phyloP scores from a whole-genome alignment of 1,284 basidiomycete genomes.

The Malassezia slooffiae region DNA sequence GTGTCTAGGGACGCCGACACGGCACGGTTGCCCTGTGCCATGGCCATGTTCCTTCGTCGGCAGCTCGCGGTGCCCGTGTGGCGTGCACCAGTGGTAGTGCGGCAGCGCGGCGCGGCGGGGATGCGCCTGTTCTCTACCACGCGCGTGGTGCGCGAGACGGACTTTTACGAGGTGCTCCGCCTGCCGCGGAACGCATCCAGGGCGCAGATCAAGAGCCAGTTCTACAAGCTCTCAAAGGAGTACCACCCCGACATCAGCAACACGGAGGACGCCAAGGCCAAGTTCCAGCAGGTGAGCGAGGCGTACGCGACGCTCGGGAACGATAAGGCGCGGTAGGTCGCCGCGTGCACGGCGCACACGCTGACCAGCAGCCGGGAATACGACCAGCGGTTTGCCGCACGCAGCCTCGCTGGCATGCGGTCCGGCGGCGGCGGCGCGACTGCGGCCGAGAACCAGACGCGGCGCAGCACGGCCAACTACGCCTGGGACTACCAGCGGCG shows the following conservation, averaged over 20 bases:
- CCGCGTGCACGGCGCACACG: too few relatives aligned
- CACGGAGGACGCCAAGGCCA: constrained; percentile 31
- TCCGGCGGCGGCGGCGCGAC: background rate
- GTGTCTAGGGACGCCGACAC: too few relatives aligned
- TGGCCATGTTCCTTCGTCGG: too few relatives aligned
- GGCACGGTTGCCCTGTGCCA: too few relatives aligned
- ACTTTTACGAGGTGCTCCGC: constrained; percentile 28
- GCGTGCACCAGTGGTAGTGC: too few relatives aligned
- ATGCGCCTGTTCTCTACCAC: background rate
- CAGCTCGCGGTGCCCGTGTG: too few relatives aligned
- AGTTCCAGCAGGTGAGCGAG: constrained; percentile 42
- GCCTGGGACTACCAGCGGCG: constrained; percentile 42
- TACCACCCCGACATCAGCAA: constrained; percentile 42
- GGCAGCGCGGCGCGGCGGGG: too few relatives aligned
- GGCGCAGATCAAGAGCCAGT: constrained; percentile 43
- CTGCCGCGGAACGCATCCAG: constrained; percentile 24
- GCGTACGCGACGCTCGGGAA: constrained; percentile 35
- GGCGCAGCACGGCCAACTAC: constrained; percentile 32
- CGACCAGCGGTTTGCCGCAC: background rate
- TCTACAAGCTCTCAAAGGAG: constrained; percentile 44
- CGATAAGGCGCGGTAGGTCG: background rate
- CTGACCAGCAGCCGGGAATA: background rate
- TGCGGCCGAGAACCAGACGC: background rate
- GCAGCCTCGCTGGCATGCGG: background rate
- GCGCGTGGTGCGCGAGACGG: background rate